phyloP scores from a whole-genome alignment of 306 rosid species.

The Prosopis cineraria region DNA sequence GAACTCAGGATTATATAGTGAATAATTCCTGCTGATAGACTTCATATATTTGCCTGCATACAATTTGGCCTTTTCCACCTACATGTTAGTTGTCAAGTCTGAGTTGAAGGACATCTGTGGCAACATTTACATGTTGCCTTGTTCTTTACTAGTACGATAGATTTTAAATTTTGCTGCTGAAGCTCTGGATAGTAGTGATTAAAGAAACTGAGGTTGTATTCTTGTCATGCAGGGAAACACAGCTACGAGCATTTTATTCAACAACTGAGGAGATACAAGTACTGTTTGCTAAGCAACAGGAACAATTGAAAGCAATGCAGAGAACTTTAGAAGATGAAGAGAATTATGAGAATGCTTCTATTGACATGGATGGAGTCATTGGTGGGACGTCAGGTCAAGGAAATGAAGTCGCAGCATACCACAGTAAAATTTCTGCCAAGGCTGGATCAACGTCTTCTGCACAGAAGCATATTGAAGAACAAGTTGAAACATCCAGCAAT shows the following conservation, averaged over 20 bases:
- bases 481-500: conserved; percentile 62
- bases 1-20: background rate
- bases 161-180: conserved; percentile 37
- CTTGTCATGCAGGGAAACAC: conserved; percentile 74
- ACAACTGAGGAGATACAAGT: conserved; percentile 88
- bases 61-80: conserved; percentile 17
- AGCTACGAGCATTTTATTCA: conserved; percentile 90
- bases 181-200: conserved; percentile 25
- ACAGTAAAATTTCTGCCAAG: conserved; percentile 46
- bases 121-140: conserved; percentile 14
- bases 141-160: conserved; percentile 19
- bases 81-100: conserved; percentile 20
- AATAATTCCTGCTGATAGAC: background rate
- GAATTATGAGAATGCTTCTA: conserved; percentile 76
- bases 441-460: conserved; percentile 60
- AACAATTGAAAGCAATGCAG: conserved; percentile 89
- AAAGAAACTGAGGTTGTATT: background rate
- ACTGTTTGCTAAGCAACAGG: conserved; percentile 85
- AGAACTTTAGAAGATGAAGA: conserved; percentile 94
- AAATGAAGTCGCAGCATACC: conserved; percentile 44
- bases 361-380: conserved; percentile 56
- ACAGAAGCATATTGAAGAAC: conserved; percentile 47
- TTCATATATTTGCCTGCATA: background rate
- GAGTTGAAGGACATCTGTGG: conserved; percentile 25
- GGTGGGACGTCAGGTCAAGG: conserved; percentile 44